phyloP scores from a whole-genome alignment of 257 asterid genomes.

The Gentiana dahurica region DNA sequence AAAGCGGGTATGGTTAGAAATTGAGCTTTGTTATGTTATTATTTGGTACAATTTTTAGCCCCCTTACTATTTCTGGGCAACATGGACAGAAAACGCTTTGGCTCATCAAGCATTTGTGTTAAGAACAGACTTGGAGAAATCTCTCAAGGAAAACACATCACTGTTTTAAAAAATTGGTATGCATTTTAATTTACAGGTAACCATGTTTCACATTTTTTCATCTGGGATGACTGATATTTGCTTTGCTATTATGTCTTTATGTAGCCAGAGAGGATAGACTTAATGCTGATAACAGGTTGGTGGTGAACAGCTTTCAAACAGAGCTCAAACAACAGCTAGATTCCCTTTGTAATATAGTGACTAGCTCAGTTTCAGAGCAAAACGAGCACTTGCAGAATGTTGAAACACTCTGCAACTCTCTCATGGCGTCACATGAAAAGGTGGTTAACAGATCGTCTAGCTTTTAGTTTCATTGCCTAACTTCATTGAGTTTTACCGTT shows the following conservation, averaged over 20 bases:
- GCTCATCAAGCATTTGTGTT: constrained; percentile 79
- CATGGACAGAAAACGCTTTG: constrained; percentile 56
- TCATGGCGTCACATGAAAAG: constrained; percentile 59
- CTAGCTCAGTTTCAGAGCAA: constrained; percentile 52
- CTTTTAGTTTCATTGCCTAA: too few species aligned
- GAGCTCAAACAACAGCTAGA: constrained; percentile 54
- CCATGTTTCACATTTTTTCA: not conserved
- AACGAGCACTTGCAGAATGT: constrained; percentile 53
- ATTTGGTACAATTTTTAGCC: not conserved
- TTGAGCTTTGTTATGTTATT: not conserved
- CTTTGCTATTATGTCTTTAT: constrained; percentile 5
- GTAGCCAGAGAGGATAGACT: constrained; percentile 71
- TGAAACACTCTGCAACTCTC: constrained; percentile 47
- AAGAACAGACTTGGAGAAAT: constrained; percentile 74
- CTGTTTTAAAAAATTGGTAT: constrained; percentile 58
- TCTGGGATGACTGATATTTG: constrained; percentile 4
- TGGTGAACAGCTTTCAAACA: constrained; percentile 45
- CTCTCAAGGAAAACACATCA: constrained; percentile 54
- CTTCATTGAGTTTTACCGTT: too few species aligned
- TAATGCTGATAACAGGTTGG: constrained; percentile 56
- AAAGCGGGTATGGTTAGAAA: constrained; percentile 44
- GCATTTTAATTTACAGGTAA: constrained; percentile 3
- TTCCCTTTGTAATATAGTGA: constrained; percentile 45
- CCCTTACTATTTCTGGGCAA: constrained; percentile 9
- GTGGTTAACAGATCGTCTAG: constrained; percentile 13